phyloP scores from a whole-genome alignment of 768 basidiomycete species.

The Lentinus brumalis region DNA sequence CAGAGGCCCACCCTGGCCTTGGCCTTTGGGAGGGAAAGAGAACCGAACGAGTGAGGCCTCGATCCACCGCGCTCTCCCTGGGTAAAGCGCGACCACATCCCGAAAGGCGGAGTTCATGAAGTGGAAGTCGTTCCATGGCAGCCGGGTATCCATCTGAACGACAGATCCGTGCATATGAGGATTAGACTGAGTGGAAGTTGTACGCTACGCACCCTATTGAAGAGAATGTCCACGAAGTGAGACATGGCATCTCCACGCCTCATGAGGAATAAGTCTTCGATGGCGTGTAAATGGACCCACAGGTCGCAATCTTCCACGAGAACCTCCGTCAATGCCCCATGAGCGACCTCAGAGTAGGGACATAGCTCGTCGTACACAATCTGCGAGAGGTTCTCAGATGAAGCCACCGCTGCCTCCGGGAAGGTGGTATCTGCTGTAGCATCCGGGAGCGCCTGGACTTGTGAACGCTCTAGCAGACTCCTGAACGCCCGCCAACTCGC shows the following conservation, averaged over 20 bases:
- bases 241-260: conserved; percentile 75
- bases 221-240: conserved; percentile 72
- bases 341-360: conserved; percentile 56
- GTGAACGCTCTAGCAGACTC: conserved; percentile 5
- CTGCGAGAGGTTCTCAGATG: conserved; percentile 61
- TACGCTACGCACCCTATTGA: conserved; percentile 57
- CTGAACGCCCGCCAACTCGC: conserved; percentile 23
- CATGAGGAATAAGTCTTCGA: conserved; percentile 78
- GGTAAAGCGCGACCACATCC: conserved; percentile 59
- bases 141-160: conserved; percentile 69
- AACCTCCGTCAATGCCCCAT: conserved; percentile 54
- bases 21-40: conserved; percentile 43
- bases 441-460: not conserved
- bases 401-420: conserved; percentile 26
- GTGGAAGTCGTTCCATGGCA: conserved; percentile 80
- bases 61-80: conserved; percentile 52
- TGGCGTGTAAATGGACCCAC: conserved; percentile 58
- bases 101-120: conserved; percentile 78
- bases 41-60: conserved; percentile 71
- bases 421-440: not conserved
- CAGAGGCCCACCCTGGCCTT: conserved; percentile 42
- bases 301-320: conserved; percentile 68
- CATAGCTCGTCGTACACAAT: conserved; percentile 64
- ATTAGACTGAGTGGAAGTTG: not conserved
- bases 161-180: not conserved